These are phyloP conservation scores for Aristolochia fimbriata DNA, from an alignment of 164 flowering plant species.

Conservation along the genomic window DNA sequence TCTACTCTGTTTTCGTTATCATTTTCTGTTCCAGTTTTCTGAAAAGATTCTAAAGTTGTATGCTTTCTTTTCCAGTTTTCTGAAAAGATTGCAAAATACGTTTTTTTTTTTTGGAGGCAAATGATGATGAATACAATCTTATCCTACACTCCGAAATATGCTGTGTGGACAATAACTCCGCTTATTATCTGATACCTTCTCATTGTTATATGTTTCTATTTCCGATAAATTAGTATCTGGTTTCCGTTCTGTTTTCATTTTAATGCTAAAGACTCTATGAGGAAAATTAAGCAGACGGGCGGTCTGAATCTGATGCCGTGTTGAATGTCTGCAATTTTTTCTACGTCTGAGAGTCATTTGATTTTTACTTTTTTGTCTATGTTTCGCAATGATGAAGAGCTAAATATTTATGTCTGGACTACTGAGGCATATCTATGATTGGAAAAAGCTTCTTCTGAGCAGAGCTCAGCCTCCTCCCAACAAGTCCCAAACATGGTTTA, in stretches of 20 bases:
- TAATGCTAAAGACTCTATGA: slow-evolving; percentile 23
- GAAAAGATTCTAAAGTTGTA: not conserved
- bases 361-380: not conserved
- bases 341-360: slow-evolving; percentile 39
- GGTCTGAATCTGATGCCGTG: slow-evolving; percentile 88
- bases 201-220: not conserved
- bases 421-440: slow-evolving; percentile 16
- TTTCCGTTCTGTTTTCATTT: not conserved
- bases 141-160: slow-evolving; percentile 11
- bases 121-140: slow-evolving; percentile 37
- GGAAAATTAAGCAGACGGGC: slow-evolving; percentile 83
- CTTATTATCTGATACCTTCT: slow-evolving; percentile 53
- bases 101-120: slow-evolving; percentile 12
- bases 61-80: not conserved
- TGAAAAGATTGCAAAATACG: not conserved
- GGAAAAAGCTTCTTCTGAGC: slow-evolving; percentile 12
- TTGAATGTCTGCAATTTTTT: slow-evolving; percentile 54
- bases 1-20: no score
- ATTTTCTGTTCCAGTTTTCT: not conserved
- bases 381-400: slow-evolving; percentile 36
- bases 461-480: no score
- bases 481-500: no score
- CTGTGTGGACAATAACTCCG: slow-evolving; percentile 28
- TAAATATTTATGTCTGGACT: slow-evolving; percentile 17
- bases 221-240: no score